Conservation (phyloP, 1,284 basidiomycete species). For the Porogramme epimiltina region DNA sequence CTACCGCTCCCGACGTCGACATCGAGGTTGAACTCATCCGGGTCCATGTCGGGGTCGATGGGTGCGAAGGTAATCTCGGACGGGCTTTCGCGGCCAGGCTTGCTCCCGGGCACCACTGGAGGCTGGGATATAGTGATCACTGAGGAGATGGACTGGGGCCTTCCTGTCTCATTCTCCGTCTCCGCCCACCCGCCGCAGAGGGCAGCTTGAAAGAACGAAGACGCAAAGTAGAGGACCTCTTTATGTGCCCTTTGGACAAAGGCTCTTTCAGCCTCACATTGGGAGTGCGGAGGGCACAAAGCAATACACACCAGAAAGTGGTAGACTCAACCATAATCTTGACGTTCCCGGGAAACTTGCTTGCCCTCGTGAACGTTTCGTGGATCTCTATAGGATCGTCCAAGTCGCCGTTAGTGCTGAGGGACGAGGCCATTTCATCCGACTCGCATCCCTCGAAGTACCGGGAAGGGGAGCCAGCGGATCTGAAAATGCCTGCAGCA, state of each 20-base stretch:
- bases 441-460: conserved; percentile 70
- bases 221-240: conserved; percentile 82
- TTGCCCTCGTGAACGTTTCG: conserved; percentile 66
- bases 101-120: conserved; percentile 53
- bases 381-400: conserved; percentile 72
- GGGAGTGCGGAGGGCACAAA: neutral
- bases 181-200: conserved; percentile 81
- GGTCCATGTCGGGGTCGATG: conserved; percentile 52
- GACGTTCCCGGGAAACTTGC: conserved; percentile 73
- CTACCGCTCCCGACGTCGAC: conserved; percentile 36
- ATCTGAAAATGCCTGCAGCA: conserved; percentile 78
- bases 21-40: conserved; percentile 45
- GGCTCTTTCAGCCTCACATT: conserved; percentile 1
- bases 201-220: conserved; percentile 85
- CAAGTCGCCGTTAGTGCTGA: conserved; percentile 64
- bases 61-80: conserved; percentile 60
- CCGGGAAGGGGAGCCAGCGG: conserved; percentile 76
- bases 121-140: conserved; percentile 81
- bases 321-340: conserved; percentile 85
- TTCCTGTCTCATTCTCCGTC: conserved; percentile 60
- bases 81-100: conserved; percentile 39
- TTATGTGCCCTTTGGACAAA: conserved; percentile 68
- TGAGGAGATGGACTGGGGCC: conserved; percentile 75
- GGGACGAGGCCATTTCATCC: conserved; percentile 66
- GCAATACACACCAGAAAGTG: conserved; percentile 71